phyloP scores from a whole-genome alignment of 2,329 filamentous ascomycete species.

The Fusarium gaditjirri region DNA sequence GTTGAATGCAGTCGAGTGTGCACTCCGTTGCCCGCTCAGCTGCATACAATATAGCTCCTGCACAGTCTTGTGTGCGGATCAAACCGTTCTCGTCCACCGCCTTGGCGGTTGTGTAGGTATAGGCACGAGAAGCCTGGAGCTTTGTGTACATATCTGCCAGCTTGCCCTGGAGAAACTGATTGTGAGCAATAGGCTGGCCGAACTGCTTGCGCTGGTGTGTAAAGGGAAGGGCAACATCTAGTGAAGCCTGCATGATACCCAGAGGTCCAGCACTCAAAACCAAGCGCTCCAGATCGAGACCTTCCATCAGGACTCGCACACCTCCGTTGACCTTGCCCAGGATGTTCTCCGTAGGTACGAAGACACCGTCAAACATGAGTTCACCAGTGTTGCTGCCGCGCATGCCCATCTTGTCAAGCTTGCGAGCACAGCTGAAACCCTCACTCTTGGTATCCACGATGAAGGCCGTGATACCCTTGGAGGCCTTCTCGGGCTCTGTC shows the following conservation, averaged over 20 bases:
- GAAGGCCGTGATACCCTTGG: conserved; percentile 95
- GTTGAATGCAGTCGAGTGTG: conserved; percentile 87
- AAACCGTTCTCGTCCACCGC: conserved; percentile 79
- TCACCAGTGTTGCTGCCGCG: conserved; percentile 96
- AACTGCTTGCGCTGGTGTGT: conserved; percentile 92
- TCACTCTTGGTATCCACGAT: conserved; percentile 77
- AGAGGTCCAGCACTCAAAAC: conserved; percentile 91
- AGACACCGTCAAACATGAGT: conserved; percentile 88
- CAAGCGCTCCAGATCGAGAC: conserved; percentile 90
- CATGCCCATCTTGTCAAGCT: conserved; percentile 99
- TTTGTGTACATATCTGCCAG: conserved; percentile 98
- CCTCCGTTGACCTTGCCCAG: conserved; percentile 84
- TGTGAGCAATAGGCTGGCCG: conserved; percentile 84
- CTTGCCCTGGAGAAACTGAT: conserved; percentile 92
- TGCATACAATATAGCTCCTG: conserved; percentile 91
- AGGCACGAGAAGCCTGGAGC: conserved; percentile 82
- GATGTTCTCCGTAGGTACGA: conserved; percentile 84
- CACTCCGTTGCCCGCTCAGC: conserved; percentile 91
- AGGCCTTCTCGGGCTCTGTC: conserved; percentile 80
- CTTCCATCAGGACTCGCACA: conserved; percentile 94
- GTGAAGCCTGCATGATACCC: conserved; percentile 91
- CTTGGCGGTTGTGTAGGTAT: conserved; percentile 86
- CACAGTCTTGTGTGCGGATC: conserved; percentile 90
- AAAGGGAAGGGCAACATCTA: conserved; percentile 89
- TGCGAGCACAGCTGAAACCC: conserved; percentile 88